phyloP scores from a whole-genome alignment of 2,329 filamentous ascomycete genomes.

The Fusarium multiceps region DNA sequence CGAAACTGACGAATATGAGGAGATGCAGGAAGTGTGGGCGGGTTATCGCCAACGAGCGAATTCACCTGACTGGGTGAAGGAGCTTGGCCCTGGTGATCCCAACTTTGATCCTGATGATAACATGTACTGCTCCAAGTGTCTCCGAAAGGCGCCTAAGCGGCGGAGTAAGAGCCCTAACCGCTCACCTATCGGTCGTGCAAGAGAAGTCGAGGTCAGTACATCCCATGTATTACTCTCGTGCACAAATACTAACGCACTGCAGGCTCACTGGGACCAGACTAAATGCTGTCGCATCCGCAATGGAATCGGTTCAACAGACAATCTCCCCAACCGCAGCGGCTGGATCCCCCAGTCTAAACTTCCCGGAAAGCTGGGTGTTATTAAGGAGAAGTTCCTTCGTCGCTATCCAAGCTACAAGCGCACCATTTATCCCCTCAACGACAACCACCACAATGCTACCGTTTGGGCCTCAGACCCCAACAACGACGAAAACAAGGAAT shows the following conservation, averaged over 20 bases:
- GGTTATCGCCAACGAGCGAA: slow-evolving; percentile 14
- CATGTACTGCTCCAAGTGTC: slow-evolving; percentile 51
- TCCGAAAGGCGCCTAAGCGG: slow-evolving; percentile 46
- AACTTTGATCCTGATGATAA: slow-evolving; percentile 44
- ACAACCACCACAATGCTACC: slow-evolving; percentile 23
- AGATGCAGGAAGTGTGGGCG: neutral
- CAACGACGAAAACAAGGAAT: slow-evolving; percentile 43
- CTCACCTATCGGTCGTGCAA: slow-evolving; percentile 14
- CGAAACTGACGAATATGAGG: slow-evolving; percentile 6
- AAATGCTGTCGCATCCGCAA: slow-evolving; percentile 47
- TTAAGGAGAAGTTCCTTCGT: slow-evolving; percentile 43
- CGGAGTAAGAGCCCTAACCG: slow-evolving; percentile 35
- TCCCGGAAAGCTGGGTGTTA: slow-evolving; percentile 18
- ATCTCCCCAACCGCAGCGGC: slow-evolving; percentile 50
- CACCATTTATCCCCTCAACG: slow-evolving; percentile 47
- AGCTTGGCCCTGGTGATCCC: slow-evolving; percentile 39
- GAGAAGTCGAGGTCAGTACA: slow-evolving; percentile 41
- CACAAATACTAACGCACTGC: neutral
- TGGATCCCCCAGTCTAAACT: slow-evolving; percentile 45
- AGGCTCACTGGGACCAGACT: slow-evolving; percentile 37
- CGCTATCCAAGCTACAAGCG: slow-evolving; percentile 44
- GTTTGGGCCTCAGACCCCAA: slow-evolving; percentile 50
- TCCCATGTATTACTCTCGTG: neutral
- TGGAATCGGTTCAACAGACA: slow-evolving; percentile 21
- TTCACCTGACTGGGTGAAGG: slow-evolving; percentile 45